A percentile compares a stretch with the other conserved stretches of the same genome.
phyloP scores from a whole-genome alignment of 2,329 filamentous ascomycete species.

The Phialemoniopsis sp. region DNA sequence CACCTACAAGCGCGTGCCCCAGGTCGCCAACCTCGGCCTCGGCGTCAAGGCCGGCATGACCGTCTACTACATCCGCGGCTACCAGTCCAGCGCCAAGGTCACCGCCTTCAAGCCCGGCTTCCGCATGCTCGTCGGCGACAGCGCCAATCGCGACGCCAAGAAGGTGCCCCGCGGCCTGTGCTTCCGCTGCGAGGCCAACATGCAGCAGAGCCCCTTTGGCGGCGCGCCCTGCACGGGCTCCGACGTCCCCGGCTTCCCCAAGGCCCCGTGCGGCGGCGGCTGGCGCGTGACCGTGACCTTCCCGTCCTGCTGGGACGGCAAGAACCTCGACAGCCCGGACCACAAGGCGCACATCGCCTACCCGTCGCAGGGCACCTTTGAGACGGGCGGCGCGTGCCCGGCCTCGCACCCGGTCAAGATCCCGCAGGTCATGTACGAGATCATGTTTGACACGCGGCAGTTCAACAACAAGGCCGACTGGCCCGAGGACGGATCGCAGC shows the following conservation, averaged over 20 bases:
- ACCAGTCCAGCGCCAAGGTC: slow-evolving; percentile 22
- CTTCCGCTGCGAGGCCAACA: slow-evolving; percentile 17
- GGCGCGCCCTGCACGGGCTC: slow-evolving; percentile 18
- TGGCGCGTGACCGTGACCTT: slow-evolving; percentile 37
- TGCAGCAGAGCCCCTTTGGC: slow-evolving; percentile 16
- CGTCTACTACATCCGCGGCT: slow-evolving; percentile 30
- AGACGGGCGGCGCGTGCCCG: slow-evolving; percentile 14
- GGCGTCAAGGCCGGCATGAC: slow-evolving; percentile 27
- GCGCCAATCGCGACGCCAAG: slow-evolving; percentile 8
- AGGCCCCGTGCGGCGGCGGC: slow-evolving; percentile 27
- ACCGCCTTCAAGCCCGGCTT: slow-evolving; percentile 34
- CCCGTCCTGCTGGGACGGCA: slow-evolving; percentile 37
- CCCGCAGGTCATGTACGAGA: slow-evolving; percentile 16
- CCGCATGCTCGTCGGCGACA: slow-evolving; percentile 25
- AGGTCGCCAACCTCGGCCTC: slow-evolving; percentile 25
- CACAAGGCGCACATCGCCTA: slow-evolving; percentile 22
- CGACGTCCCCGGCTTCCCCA: slow-evolving; percentile 32
- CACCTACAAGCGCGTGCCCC: slow-evolving; percentile 27
- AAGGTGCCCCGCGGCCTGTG: slow-evolving; percentile 14
- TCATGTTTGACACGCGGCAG: slow-evolving; percentile 13
- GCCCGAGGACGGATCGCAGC: slow-evolving; percentile 22
- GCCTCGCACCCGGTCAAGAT: slow-evolving; percentile 13
- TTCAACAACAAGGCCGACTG: slow-evolving; percentile 25
- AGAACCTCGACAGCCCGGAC: slow-evolving; percentile 36
- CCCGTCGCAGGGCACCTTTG: slow-evolving; percentile 11